These are phyloP conservation scores for Petunia hybrid DNA, from an alignment of 305 asterid genomes.

Conservation along the genomic window DNA sequence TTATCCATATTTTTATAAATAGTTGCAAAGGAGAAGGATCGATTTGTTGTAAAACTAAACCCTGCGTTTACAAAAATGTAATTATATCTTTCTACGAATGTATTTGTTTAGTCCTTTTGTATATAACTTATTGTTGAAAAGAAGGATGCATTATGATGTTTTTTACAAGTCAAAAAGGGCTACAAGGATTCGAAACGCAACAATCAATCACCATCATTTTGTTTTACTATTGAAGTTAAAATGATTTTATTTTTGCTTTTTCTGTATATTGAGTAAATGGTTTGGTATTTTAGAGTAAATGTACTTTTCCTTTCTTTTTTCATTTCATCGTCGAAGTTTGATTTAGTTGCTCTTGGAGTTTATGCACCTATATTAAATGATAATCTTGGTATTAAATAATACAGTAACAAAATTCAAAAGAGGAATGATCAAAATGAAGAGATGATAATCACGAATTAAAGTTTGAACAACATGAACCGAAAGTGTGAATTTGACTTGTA, in stretches of 20 bases:
- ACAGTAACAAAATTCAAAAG: background rate
- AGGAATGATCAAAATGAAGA: background rate
- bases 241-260: background rate
- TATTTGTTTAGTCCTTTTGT: background rate
- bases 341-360: too few relatives aligned
- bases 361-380: background rate
- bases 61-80: background rate
- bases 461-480: background rate
- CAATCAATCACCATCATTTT: conserved; percentile 27
- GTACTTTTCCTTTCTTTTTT: background rate
- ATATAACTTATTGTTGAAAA: conserved; percentile 3
- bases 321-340: too few relatives aligned
- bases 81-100: background rate
- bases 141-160: conserved; percentile 17
- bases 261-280: background rate
- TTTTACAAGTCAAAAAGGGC: conserved; percentile 13
- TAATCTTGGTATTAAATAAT: background rate
- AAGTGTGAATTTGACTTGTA: conserved; percentile 14
- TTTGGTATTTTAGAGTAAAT: background rate
- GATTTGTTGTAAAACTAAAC: too few relatives aligned
- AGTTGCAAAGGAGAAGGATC: too few relatives aligned
- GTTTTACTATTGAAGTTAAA: conserved; percentile 8
- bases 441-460: background rate
- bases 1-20: too few relatives aligned
- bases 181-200: conserved; percentile 18